phyloP scores from a whole-genome alignment of 1,284 basidiomycete genomes.

The Austroboletus niveus region DNA sequence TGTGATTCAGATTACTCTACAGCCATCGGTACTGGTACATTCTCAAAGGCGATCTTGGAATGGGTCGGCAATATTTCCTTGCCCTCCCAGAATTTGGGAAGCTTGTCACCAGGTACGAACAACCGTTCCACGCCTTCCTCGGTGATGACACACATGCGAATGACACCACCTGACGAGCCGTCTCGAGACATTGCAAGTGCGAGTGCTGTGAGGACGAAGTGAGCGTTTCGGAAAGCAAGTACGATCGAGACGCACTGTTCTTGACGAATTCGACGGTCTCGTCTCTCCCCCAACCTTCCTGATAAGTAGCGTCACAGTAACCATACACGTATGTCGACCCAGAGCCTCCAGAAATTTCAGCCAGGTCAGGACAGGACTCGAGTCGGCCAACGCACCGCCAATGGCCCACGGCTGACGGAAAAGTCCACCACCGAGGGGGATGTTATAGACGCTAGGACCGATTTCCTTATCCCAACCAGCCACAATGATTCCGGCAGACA shows the following conservation, averaged over 20 bases:
- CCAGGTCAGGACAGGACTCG: neutral
- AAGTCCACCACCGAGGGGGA: slow-evolving; percentile 89
- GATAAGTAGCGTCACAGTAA: slow-evolving; percentile 98
- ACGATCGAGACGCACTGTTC: slow-evolving; percentile 70
- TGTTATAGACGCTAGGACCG: slow-evolving; percentile 96
- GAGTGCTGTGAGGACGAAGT: slow-evolving; percentile 59
- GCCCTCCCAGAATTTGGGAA: slow-evolving; percentile 87
- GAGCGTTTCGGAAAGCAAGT: neutral
- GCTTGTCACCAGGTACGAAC: slow-evolving; percentile 92
- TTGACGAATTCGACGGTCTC: slow-evolving; percentile 94
- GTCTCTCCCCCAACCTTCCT: slow-evolving; percentile 89
- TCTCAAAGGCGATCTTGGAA: slow-evolving; percentile 35
- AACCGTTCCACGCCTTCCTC: slow-evolving; percentile 88
- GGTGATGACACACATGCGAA: slow-evolving; percentile 96
- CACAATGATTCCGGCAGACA: slow-evolving; percentile 96
- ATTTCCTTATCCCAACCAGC: slow-evolving; percentile 95
- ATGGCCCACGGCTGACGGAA: slow-evolving; percentile 98
- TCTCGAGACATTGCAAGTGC: slow-evolving; percentile 97
- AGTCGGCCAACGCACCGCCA: slow-evolving; percentile 59
- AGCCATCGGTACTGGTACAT: slow-evolving; percentile 54
- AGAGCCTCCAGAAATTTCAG: slow-evolving; percentile 57
- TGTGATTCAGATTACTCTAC: slow-evolving; percentile 48
- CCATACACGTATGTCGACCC: slow-evolving; percentile 99
- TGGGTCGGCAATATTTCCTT: slow-evolving; percentile 59
- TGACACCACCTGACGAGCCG: slow-evolving; percentile 96